phyloP scores from a whole-genome alignment of 2,329 filamentous ascomycete genomes.

The Trichoderma hamatum region DNA sequence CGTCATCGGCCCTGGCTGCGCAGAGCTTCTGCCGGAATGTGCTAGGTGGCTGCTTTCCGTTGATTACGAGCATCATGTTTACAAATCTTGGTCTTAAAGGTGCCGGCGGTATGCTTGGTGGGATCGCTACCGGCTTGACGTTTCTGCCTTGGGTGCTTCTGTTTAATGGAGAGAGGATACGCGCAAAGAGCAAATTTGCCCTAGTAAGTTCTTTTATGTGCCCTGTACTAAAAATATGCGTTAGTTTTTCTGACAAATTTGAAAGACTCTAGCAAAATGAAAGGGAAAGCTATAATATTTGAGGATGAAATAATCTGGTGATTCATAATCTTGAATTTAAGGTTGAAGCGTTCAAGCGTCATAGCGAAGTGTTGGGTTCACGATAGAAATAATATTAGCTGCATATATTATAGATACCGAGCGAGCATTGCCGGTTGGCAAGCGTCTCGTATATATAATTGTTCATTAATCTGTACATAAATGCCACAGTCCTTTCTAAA shows the following conservation, averaged over 20 bases:
- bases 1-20: constrained; percentile 81
- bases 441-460: neutral
- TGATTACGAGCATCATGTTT: constrained; percentile 76
- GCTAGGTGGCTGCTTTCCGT: constrained; percentile 77
- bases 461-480: neutral
- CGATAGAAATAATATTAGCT: neutral
- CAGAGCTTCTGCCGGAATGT: constrained; percentile 87
- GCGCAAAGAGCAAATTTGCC: constrained; percentile 76
- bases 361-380: neutral
- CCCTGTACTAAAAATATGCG: neutral
- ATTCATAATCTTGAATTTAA: neutral
- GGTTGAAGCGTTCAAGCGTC: neutral
- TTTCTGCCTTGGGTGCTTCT: constrained; percentile 86
- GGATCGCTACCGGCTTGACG: constrained; percentile 68
- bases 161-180: constrained; percentile 75
- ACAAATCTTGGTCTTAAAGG: constrained; percentile 68
- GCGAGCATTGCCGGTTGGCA: neutral
- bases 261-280: constrained; percentile 11
- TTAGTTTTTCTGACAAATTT: neutral
- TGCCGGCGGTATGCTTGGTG: constrained; percentile 76
- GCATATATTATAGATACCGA: neutral
- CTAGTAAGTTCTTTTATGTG: constrained; percentile 47
- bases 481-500: neutral
- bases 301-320: neutral
- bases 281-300: neutral